These are phyloP conservation scores for Microthlaspi erraticum DNA, from an alignment of 345 rosid genomes.

Conservation along the genomic window DNA sequence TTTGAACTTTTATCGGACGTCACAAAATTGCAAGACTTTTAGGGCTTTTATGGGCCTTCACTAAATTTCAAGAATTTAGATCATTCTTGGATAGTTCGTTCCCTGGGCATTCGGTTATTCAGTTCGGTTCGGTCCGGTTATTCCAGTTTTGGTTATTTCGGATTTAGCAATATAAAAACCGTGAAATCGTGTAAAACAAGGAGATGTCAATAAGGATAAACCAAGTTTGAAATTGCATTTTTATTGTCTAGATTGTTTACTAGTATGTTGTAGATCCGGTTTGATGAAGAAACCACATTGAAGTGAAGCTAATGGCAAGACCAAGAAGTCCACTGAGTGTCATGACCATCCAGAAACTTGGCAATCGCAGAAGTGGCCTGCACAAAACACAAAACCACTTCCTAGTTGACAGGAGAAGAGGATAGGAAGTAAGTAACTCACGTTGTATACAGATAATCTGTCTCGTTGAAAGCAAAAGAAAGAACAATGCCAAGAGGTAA, in stretches of 20 bases:
- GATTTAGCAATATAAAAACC: too few species aligned
- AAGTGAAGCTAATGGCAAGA: too few species aligned
- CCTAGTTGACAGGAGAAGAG: not conserved
- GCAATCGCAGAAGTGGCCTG: constrained; percentile 88
- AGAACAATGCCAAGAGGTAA: too few species aligned
- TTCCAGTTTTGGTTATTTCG: too few species aligned
- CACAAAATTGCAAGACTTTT: too few species aligned
- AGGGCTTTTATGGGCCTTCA: too few species aligned
- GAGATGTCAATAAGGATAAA: constrained; percentile 1
- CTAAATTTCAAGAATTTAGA: too few species aligned
- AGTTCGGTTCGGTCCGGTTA: too few species aligned
- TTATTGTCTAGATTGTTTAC: constrained; percentile 45
- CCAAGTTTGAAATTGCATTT: constrained; percentile 19
- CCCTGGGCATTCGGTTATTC: too few species aligned
- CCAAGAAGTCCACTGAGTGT: constrained; percentile 92
- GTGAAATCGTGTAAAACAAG: constrained; percentile 44
- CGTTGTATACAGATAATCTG: constrained; percentile 78
- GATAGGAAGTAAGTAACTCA: constrained; percentile 52
- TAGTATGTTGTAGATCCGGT: constrained; percentile 98
- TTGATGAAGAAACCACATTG: constrained; percentile 99
- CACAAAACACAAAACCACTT: constrained; percentile 25
- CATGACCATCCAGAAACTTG: constrained; percentile 85
- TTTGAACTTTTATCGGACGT: too few species aligned
- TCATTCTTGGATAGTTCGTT: too few species aligned
- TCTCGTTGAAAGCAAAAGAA: constrained; percentile 77